Conservation (phyloP, 805 yeast genomes). For the Candida alai region DNA sequence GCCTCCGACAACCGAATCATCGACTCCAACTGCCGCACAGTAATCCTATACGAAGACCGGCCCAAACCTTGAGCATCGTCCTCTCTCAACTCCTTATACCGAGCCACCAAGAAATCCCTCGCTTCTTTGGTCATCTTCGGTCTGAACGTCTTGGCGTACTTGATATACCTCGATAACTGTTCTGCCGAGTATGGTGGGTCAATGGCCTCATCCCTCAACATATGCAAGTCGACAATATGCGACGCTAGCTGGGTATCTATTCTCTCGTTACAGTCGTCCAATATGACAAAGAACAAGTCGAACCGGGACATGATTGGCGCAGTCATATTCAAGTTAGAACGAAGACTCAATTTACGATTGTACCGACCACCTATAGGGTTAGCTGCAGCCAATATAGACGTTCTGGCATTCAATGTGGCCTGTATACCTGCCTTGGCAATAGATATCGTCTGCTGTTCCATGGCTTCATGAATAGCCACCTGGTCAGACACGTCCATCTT, state of each 20-base stretch:
- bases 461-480: conserved; percentile 98
- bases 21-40: conserved; percentile 94
- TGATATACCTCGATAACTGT: conserved; percentile 82
- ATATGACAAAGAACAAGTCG: conserved; percentile 88
- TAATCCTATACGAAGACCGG: conserved; percentile 84
- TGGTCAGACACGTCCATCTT: conserved; percentile 95
- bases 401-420: conserved; percentile 94
- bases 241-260: conserved; percentile 86
- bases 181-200: conserved; percentile 86
- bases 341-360: conserved; percentile 76
- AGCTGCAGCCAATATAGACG: conserved; percentile 97
- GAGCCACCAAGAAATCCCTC: conserved; percentile 66
- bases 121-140: conserved; percentile 85
- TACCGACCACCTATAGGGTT: conserved; percentile 97
- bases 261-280: conserved; percentile 91
- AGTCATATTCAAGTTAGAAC: conserved; percentile 89
- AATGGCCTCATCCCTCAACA: conserved; percentile 86
- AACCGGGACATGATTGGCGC: conserved; percentile 99
- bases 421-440: conserved; percentile 99
- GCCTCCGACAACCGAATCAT: conserved; percentile 93
- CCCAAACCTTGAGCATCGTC: conserved; percentile 90
- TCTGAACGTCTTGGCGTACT: conserved; percentile 88
- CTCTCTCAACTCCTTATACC: conserved; percentile 79
- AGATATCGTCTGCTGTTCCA: conserved; percentile 99
- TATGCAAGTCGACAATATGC: conserved; percentile 90